These are phyloP conservation scores for Rhynchosporium secalis DNA, from an alignment of 2,329 filamentous ascomycete species.

Conservation along the genomic window DNA sequence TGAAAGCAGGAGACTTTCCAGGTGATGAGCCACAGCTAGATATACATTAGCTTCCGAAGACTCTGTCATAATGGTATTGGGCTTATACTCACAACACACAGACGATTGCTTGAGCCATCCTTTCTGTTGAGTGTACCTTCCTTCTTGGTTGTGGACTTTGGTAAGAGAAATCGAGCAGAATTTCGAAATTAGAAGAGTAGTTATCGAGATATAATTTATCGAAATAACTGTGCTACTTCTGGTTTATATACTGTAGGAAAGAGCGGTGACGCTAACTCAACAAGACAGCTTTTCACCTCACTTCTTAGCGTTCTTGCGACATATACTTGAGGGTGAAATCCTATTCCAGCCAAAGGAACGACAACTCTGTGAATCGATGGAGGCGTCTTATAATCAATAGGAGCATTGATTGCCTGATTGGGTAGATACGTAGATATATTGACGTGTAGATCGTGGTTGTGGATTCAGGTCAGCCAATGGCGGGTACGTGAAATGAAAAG, in stretches of 20 bases:
- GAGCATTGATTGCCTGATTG: neutral
- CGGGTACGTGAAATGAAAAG: neutral
- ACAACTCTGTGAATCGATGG: too few species aligned
- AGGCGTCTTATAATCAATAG: neutral
- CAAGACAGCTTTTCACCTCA: too few species aligned
- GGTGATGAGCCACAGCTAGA: neutral
- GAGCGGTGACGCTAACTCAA: too few species aligned
- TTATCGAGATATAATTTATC: too few species aligned
- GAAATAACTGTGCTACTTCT: too few species aligned
- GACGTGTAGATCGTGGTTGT: neutral
- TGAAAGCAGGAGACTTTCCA: neutral
- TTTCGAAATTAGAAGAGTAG: neutral
- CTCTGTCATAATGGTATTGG: neutral
- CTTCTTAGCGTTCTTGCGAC: too few species aligned
- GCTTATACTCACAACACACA: neutral
- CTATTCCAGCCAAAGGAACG: too few species aligned
- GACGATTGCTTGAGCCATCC: neutral
- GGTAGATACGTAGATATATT: neutral
- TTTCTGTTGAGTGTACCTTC: neutral
- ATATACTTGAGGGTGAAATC: too few species aligned
- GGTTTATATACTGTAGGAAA: too few species aligned
- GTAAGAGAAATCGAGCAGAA: neutral
- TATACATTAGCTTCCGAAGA: neutral
- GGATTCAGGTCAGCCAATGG: neutral
- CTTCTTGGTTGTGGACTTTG: neutral